Evolutionary conservation across 2,329 filamentous ascomycete genomes (phyloP).

Genomic region (Xylaria arbuscula): DNA sequence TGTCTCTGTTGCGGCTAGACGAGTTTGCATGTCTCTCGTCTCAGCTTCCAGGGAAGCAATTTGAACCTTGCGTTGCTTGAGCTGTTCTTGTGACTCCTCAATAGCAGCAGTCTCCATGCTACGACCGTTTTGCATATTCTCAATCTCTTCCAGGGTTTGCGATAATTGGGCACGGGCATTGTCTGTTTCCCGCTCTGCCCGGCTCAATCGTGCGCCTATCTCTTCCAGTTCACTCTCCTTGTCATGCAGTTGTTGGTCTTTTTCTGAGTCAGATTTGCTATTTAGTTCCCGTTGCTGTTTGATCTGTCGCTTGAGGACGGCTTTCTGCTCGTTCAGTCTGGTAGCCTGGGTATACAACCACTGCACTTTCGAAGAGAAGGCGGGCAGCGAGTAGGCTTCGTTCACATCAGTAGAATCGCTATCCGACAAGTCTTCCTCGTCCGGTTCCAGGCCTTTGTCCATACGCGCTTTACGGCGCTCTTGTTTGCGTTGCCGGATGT

Average conservation of each 20-base stretch:
- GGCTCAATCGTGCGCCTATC: slow-evolving; percentile 45
- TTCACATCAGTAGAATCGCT: slow-evolving; percentile 68
- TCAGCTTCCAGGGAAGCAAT: slow-evolving; percentile 58
- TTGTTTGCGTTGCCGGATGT: slow-evolving; percentile 64
- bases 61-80: slow-evolving; percentile 58
- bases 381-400: slow-evolving; percentile 76
- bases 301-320: slow-evolving; percentile 88
- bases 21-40: slow-evolving; percentile 53
- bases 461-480: slow-evolving; percentile 64
- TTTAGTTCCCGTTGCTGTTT: slow-evolving; percentile 95
- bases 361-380: slow-evolving; percentile 82
- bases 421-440: slow-evolving; percentile 71
- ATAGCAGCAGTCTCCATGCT: slow-evolving; percentile 52
- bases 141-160: slow-evolving; percentile 60
- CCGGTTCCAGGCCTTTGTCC: slow-evolving; percentile 68
- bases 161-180: slow-evolving; percentile 62
- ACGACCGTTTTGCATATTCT: slow-evolving; percentile 51
- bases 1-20: slow-evolving; percentile 53
- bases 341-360: slow-evolving; percentile 82
- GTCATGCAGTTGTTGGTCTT: slow-evolving; percentile 71
- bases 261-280: slow-evolving; percentile 81
- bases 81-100: slow-evolving; percentile 53
- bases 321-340: slow-evolving; percentile 85
- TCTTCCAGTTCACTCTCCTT: slow-evolving; percentile 68
- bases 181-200: slow-evolving; percentile 52